These are phyloP conservation scores for Yamadazyma spencermartinsiae DNA, from an alignment of 1,139 yeast genomes.

Conservation along the genomic window DNA sequence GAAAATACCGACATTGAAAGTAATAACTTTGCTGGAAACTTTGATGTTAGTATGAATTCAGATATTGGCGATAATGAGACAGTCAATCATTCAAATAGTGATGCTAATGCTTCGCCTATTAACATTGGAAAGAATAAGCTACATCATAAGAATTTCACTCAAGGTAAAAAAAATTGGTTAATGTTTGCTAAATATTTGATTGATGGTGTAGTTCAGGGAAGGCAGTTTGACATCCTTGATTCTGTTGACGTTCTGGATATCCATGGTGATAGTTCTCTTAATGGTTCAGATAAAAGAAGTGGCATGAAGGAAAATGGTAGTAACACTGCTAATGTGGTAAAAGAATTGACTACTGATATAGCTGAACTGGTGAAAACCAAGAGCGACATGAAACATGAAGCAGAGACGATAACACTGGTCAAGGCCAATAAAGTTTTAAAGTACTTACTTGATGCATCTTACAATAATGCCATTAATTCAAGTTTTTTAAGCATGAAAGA, in stretches of 20 bases:
- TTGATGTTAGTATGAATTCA: conserved; percentile 8
- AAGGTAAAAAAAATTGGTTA: conserved; percentile 75
- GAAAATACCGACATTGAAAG: conserved; percentile 7
- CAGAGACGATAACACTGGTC: not conserved
- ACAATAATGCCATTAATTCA: conserved; percentile 19
- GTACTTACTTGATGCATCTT: conserved; percentile 28
- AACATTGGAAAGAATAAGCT: conserved; percentile 27
- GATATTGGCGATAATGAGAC: conserved; percentile 10
- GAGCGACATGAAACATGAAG: not conserved
- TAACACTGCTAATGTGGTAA: conserved; percentile 2
- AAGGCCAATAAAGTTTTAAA: conserved; percentile 23
- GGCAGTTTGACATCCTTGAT: conserved; percentile 21
- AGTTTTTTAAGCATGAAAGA: conserved; percentile 68
- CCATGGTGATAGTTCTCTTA: not conserved
- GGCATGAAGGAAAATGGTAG: conserved; percentile 1
- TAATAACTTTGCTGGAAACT: conserved; percentile 9
- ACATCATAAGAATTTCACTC: conserved; percentile 38
- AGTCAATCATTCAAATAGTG: conserved; percentile 7
- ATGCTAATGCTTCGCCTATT: conserved; percentile 16
- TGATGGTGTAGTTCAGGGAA: conserved; percentile 31
- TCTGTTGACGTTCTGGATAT: conserved; percentile 13
- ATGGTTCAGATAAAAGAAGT: not conserved
- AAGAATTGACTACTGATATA: conserved; percentile 11
- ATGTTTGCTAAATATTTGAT: conserved; percentile 65
- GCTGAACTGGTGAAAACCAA: conserved; percentile 3